Percentiles rank a stretch among this genome's conserved stretches.
These are phyloP conservation scores for Pilatotrama ljubarskyi DNA, from an alignment of 768 basidiomycete genomes.

Conservation along the genomic window DNA sequence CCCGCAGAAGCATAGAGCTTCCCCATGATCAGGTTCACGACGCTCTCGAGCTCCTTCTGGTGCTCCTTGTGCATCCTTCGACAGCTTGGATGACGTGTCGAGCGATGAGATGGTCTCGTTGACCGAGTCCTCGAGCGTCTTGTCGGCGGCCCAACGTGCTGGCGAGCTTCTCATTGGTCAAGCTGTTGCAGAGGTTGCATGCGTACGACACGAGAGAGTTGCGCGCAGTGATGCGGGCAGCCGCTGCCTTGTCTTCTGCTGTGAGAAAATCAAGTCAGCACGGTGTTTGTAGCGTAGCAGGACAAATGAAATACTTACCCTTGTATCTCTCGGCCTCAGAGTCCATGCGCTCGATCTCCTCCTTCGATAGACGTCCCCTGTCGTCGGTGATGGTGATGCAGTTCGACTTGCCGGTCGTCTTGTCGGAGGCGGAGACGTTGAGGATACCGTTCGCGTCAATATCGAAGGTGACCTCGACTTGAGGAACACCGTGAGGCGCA, in stretches of 20 bases:
- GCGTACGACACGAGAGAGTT: slow-evolving; percentile 94
- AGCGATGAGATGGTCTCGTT: slow-evolving; percentile 86
- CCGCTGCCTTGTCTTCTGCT: slow-evolving; percentile 87
- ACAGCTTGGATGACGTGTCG: slow-evolving; percentile 83
- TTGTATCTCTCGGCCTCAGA: slow-evolving; percentile 92
- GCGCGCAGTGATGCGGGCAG: slow-evolving; percentile 81
- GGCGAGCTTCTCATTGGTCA: slow-evolving; percentile 82
- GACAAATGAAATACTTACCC: slow-evolving; percentile 42
- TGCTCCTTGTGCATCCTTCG: slow-evolving; percentile 88
- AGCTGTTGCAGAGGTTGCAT: slow-evolving; percentile 82
- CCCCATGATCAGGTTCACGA: slow-evolving; percentile 76
- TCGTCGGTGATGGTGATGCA: slow-evolving; percentile 95
- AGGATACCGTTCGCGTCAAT: too few relatives aligned
- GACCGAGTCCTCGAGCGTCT: slow-evolving; percentile 77
- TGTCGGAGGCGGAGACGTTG: slow-evolving; percentile 94
- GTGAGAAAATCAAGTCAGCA: slow-evolving; percentile 20
- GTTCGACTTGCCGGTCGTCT: slow-evolving; percentile 95
- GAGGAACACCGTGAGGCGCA: slow-evolving; percentile 96
- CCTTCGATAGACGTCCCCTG: slow-evolving; percentile 95
- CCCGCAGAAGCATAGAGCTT: slow-evolving; percentile 65
- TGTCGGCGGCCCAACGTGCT: slow-evolving; percentile 90
- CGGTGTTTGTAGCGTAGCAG: neutral
- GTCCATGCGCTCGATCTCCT: too few relatives aligned
- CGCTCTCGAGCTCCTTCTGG: slow-evolving; percentile 88
- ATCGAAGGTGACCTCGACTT: slow-evolving; percentile 97